Conservation (phyloP, 805 yeast genomes). For the Jamesozyma piceae region DNA sequence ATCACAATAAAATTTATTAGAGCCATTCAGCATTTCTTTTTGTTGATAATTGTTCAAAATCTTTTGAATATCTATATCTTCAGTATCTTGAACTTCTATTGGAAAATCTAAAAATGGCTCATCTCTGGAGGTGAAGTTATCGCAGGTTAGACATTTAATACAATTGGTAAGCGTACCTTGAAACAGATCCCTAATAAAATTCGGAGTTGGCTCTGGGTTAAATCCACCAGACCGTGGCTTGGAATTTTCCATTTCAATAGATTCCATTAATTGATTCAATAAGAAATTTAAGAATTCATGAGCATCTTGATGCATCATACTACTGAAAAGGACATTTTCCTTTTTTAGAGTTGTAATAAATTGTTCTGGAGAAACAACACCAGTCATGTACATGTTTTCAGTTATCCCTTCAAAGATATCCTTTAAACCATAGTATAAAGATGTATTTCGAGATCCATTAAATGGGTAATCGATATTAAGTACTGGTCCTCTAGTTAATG, state of each 20-base stretch:
- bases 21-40: constrained; percentile 73
- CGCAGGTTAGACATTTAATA: constrained; percentile 87
- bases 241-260: constrained; percentile 24
- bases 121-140: constrained; percentile 66
- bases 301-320: constrained; percentile 96
- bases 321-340: constrained; percentile 77
- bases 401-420: constrained; percentile 78
- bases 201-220: constrained; percentile 10
- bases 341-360: constrained; percentile 68
- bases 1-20: constrained; percentile 89
- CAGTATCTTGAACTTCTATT: constrained; percentile 71
- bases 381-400: constrained; percentile 58
- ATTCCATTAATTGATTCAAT: constrained; percentile 61
- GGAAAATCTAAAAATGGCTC: constrained; percentile 83
- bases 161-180: constrained; percentile 82
- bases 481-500: constrained; percentile 72
- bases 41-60: constrained; percentile 46
- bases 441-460: constrained; percentile 31
- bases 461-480: constrained; percentile 61
- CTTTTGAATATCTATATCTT: constrained; percentile 58
- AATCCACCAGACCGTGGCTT: constrained; percentile 1
- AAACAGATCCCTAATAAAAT: constrained; percentile 61
- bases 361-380: constrained; percentile 75
- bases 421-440: constrained; percentile 56
- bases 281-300: constrained; percentile 89